A percentile compares a stretch with the other conserved stretches of the same genome.
These are phyloP conservation scores for Vitis hybrid DNA, from an alignment of 177 flowering plant genomes.

Conservation along the genomic window DNA sequence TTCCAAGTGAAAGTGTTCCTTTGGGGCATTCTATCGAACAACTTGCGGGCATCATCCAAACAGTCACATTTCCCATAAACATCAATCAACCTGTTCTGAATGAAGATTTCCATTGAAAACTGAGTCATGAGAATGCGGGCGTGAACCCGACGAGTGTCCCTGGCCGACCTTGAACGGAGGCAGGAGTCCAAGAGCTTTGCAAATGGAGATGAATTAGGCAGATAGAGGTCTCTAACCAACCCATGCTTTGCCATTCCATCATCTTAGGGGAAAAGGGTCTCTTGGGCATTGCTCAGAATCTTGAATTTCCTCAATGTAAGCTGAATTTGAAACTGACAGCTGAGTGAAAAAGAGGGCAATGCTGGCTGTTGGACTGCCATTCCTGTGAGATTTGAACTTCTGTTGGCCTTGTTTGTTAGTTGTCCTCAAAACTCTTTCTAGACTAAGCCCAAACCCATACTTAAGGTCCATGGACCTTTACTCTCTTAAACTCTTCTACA, in stretches of 20 bases:
- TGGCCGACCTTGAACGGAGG: slow-evolving; percentile 22
- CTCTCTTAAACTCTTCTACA: too few relatives aligned
- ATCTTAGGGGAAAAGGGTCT: background rate
- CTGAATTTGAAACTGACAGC: too few relatives aligned
- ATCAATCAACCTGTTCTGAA: slow-evolving; percentile 38
- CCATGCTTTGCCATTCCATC: background rate
- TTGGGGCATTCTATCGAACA: slow-evolving; percentile 36
- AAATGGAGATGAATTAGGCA: slow-evolving; percentile 24
- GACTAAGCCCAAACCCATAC: too few relatives aligned
- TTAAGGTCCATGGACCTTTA: too few relatives aligned
- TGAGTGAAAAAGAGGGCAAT: too few relatives aligned
- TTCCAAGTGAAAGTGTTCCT: slow-evolving; percentile 38
- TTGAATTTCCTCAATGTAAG: too few relatives aligned
- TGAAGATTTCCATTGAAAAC: slow-evolving; percentile 29
- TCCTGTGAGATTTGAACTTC: too few relatives aligned
- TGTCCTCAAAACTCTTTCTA: too few relatives aligned
- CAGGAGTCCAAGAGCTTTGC: slow-evolving; percentile 29
- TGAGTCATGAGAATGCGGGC: slow-evolving; percentile 30
- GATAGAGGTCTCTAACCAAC: slow-evolving; percentile 7
- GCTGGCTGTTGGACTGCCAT: too few relatives aligned
- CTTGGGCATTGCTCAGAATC: too few relatives aligned
- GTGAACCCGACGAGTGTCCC: slow-evolving; percentile 17
- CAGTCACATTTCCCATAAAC: slow-evolving; percentile 30
- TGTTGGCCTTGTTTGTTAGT: too few relatives aligned
- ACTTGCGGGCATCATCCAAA: slow-evolving; percentile 21